These are phyloP conservation scores for Raddia guianensis DNA, from an alignment of 176 grass and related monocot species.

Conservation along the genomic window DNA sequence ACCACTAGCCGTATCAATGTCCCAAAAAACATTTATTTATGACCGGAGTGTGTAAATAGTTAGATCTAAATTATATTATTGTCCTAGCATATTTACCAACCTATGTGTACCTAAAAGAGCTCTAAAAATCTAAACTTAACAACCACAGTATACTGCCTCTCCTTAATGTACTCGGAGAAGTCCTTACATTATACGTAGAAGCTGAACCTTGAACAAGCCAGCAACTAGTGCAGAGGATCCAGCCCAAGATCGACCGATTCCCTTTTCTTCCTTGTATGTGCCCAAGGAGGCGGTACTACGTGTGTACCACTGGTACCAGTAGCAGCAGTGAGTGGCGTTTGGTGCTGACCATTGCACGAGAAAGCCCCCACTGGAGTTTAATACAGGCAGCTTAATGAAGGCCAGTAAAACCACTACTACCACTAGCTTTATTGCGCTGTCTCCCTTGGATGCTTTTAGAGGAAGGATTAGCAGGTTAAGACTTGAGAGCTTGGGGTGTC, in stretches of 20 bases:
- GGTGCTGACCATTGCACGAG: constrained; percentile 40
- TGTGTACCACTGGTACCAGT: background rate
- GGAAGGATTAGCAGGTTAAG: background rate
- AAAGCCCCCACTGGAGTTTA: constrained; percentile 42
- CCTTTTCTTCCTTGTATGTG: background rate
- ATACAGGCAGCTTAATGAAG: constrained; percentile 14
- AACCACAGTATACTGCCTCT: too few relatives aligned
- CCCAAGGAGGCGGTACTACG: background rate
- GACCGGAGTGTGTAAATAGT: too few relatives aligned
- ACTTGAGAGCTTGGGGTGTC: background rate
- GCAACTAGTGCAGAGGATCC: background rate
- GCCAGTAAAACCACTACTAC: constrained; percentile 41
- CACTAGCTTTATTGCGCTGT: constrained; percentile 38
- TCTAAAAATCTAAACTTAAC: too few relatives aligned
- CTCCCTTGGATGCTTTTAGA: background rate
- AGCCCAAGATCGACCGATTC: background rate
- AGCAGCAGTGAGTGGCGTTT: constrained; percentile 11
- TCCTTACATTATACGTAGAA: too few relatives aligned
- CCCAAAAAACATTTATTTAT: too few relatives aligned
- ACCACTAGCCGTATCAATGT: too few relatives aligned
- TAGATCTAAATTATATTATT: too few relatives aligned
- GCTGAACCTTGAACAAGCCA: background rate
- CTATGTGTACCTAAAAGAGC: too few relatives aligned
- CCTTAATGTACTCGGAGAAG: too few relatives aligned
- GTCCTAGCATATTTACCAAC: too few relatives aligned